Evolutionary conservation across 768 basidiomycete species (phyloP).

Genomic region (Trametes sanguinea): DNA sequence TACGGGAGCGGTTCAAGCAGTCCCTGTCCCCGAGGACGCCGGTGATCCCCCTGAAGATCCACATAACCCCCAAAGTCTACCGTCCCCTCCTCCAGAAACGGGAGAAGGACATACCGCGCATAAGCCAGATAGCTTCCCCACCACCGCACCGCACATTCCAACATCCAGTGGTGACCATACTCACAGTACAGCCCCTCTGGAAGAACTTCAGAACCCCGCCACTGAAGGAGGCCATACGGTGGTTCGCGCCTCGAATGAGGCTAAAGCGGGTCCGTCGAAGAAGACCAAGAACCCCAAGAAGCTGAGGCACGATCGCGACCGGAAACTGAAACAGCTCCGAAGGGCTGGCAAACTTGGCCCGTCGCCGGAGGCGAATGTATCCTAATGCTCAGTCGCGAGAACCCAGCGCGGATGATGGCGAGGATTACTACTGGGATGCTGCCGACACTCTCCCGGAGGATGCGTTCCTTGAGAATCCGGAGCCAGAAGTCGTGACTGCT

Average conservation of each 20-base stretch:
- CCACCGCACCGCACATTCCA: background rate
- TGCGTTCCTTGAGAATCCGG: background rate
- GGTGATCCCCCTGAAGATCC: background rate
- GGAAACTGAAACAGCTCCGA: background rate
- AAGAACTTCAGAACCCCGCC: no score
- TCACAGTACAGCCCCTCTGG: no score
- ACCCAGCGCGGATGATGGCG: slow-evolving; percentile 1
- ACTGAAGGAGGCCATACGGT: no score
- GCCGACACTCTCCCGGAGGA: slow-evolving; percentile 1
- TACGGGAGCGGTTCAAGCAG: background rate
- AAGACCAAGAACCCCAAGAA: background rate
- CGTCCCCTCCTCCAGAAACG: slow-evolving; percentile 12
- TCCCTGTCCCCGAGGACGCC: background rate
- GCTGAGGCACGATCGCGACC: background rate
- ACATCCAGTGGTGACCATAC: background rate
- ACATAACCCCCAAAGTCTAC: slow-evolving; percentile 14
- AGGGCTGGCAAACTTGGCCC: background rate
- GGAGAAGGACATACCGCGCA: background rate
- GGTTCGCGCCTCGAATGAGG: background rate
- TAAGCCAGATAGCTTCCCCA: background rate
- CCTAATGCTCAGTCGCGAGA: background rate
- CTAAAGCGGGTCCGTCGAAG: background rate
- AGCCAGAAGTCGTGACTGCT: background rate
- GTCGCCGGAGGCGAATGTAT: background rate
- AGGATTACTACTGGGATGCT: slow-evolving; percentile 14